Base-by-base conservation (phyloP, 2,329 filamentous ascomycete species). In the Alternaria rosae region DNA sequence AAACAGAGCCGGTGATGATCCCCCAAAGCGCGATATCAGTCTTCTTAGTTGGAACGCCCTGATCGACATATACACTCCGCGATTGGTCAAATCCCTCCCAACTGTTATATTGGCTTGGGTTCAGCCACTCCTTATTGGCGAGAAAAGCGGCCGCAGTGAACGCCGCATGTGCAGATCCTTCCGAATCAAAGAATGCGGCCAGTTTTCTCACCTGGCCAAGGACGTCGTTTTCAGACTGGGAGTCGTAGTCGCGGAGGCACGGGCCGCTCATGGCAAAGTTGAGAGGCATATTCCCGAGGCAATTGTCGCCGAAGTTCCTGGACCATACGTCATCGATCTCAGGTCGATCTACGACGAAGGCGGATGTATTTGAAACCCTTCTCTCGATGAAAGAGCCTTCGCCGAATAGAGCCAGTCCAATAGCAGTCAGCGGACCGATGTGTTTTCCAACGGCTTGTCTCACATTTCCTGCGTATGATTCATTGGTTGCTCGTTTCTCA, bases 341-440 rank as follows among this genome's bases (percentile, higher is more conserved):
- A 13, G 32, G 3, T 41, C 11, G 50, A 53, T 53, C 30, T 5
- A 20, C 4, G 9, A 41, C 7, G 13, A 38, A 53, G 9, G 50
- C 50, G 20, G 50, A 38, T 25, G 50, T 32, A 8, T 53, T 38
- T 12, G 50, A 53, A 15, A 53, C 6, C 21, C 50, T 21, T 38
- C 23, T 25, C 21, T 53, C 30, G 32, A 53, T 53, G 32, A 41
- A 53, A 13, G 50, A 53, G 21, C 50, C 50, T 25, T 53, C 50
- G 21, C 50, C 35, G 5, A 53, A 53, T 15, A 53, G 50, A 15
- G 50, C 50, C 21, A 53, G 50, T 25, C 30, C 35, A 26, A 53
- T 32, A 12, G 50, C 12, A 25, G 50, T 53, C 50, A 53, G 23
- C 12, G 50, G 50, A 6, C 50, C 32, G 15, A 53, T 41, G 15